Evolutionary conservation across 139 green algal species (phyloP).

Genomic region (Dunaliella sp.): DNA sequence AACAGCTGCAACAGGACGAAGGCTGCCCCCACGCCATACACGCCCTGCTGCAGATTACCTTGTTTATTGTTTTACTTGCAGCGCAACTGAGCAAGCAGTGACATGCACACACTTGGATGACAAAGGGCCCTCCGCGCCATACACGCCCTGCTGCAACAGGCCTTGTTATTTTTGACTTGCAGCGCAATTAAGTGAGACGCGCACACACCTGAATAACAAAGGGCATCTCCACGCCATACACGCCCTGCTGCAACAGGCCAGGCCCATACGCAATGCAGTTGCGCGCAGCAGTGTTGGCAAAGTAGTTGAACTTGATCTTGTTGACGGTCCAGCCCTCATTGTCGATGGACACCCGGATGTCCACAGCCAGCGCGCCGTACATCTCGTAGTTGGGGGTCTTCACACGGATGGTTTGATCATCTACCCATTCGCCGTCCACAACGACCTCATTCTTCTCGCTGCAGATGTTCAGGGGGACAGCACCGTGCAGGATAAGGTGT

Average conservation of each 20-base stretch:
- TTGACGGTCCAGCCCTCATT: slow-evolving; percentile 88
- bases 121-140: slow-evolving; percentile 73
- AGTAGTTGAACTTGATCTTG: slow-evolving; percentile 78
- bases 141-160: slow-evolving; percentile 56
- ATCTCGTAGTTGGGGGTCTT: slow-evolving; percentile 80
- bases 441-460: slow-evolving; percentile 65
- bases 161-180: no score
- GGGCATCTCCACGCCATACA: slow-evolving; percentile 73
- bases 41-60: slow-evolving; percentile 43
- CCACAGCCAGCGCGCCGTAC: slow-evolving; percentile 71
- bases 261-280: slow-evolving; percentile 83
- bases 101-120: slow-evolving; percentile 67
- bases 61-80: no score
- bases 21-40: slow-evolving; percentile 72
- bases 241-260: slow-evolving; percentile 57
- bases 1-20: no score
- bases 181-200: no score
- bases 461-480: no score
- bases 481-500: no score
- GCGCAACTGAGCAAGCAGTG: no score
- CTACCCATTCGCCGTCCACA: slow-evolving; percentile 66
- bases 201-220: slow-evolving; percentile 70
- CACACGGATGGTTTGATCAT: slow-evolving; percentile 62
- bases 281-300: slow-evolving; percentile 79
- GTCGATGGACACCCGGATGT: slow-evolving; percentile 66